Evolutionary conservation across 805 yeast species (phyloP).

Genomic region (Schizosaccharomyces octosporus): DNA sequence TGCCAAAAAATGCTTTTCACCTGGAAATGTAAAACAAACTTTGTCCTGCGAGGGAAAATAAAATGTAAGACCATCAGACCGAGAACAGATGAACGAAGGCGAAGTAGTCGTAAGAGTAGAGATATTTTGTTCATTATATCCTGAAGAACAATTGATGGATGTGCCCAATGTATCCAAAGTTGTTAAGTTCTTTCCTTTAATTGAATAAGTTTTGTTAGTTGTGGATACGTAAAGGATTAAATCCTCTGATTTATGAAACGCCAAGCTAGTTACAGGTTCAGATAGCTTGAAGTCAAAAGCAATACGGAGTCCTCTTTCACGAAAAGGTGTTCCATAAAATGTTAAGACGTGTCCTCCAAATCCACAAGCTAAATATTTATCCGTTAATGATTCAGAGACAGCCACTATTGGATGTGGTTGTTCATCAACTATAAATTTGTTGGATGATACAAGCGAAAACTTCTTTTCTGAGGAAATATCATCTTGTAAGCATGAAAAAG

Average conservation of each 20-base stretch:
- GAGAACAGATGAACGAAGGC: neutral
- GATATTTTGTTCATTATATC: neutral
- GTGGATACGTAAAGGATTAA: neutral
- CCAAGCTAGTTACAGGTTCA: neutral
- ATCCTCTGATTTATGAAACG: neutral
- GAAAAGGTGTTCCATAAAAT: neutral
- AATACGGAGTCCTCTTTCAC: neutral
- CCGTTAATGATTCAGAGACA: neutral
- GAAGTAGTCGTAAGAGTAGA: neutral
- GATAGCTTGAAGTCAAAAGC: neutral
- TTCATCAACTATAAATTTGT: neutral
- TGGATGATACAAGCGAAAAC: neutral
- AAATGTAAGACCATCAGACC: neutral
- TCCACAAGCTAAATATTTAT: neutral
- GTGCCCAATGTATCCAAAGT: neutral
- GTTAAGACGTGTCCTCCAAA: neutral
- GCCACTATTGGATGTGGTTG: neutral
- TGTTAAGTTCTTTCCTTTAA: neutral
- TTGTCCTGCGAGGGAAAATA: neutral
- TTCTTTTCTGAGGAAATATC: neutral
- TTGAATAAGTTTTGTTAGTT: neutral
- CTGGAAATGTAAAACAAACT: neutral
- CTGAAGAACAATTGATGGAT: neutral
- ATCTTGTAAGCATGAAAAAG: neutral
- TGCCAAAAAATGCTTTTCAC: neutral